phyloP scores from a whole-genome alignment of 441 rosid genomes.

The Mallotus japonicus region DNA sequence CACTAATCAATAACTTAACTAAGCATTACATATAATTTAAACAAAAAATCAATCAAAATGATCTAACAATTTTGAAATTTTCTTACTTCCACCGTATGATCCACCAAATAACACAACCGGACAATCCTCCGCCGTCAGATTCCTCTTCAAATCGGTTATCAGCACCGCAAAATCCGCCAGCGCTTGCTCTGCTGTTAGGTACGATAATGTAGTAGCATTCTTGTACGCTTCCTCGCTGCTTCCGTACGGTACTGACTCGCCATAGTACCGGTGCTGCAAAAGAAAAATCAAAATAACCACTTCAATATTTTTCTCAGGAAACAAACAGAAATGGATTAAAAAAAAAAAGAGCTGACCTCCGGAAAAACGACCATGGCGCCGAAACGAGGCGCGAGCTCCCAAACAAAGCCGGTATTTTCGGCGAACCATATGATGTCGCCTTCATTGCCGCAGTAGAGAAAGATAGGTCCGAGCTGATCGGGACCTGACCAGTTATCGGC shows the following conservation, averaged over 20 bases:
- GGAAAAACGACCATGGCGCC: slow-evolving; percentile 85
- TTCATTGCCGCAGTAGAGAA: slow-evolving; percentile 87
- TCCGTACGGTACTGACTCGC: slow-evolving; percentile 82
- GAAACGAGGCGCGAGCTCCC: slow-evolving; percentile 80
- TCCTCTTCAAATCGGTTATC: slow-evolving; percentile 63
- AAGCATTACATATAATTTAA: not conserved
- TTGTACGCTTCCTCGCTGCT: slow-evolving; percentile 61
- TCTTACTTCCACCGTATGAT: slow-evolving; percentile 93
- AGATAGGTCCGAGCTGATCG: slow-evolving; percentile 58
- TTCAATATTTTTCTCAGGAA: not conserved
- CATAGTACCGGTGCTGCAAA: slow-evolving; percentile 82
- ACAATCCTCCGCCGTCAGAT: slow-evolving; percentile 69
- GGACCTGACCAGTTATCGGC: slow-evolving; percentile 72
- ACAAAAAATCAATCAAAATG: not conserved
- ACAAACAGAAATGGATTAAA: not conserved
- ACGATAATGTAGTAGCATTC: slow-evolving; percentile 63
- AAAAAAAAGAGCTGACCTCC: slow-evolving; percentile 44
- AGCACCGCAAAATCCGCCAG: slow-evolving; percentile 80
- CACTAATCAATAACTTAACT: not conserved
- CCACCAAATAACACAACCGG: slow-evolving; percentile 89
- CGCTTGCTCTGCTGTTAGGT: slow-evolving; percentile 85
- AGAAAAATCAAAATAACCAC: not conserved
- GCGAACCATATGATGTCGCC: slow-evolving; percentile 94
- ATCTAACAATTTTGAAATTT: not conserved
- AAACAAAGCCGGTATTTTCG: slow-evolving; percentile 66